These are phyloP conservation scores for Ophiostoma sp. DNA, from an alignment of 2,329 filamentous ascomycete genomes.

Conservation along the genomic window DNA sequence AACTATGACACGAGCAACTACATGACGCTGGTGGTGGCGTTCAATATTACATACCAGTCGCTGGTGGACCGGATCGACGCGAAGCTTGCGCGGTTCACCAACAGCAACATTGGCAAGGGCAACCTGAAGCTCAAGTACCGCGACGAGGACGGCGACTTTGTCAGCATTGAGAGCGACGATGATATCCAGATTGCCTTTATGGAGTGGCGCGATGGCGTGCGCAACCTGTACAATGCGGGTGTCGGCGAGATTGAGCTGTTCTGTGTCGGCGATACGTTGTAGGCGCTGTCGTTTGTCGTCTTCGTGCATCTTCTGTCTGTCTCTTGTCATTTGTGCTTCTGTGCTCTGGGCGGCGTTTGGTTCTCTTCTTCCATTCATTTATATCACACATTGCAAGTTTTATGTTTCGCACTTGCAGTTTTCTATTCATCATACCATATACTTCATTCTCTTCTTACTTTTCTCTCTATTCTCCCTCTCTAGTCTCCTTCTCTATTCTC, in stretches of 20 bases:
- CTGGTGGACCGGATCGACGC: conserved; percentile 93
- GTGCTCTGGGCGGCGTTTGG: not conserved
- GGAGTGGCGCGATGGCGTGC: conserved; percentile 74
- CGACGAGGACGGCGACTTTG: conserved; percentile 87
- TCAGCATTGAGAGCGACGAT: conserved; percentile 91
- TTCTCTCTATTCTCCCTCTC: not conserved
- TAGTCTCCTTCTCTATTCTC: not conserved
- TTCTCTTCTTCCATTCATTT: conserved; percentile 10
- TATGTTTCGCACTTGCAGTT: conserved; percentile 9
- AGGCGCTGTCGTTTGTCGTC: not conserved
- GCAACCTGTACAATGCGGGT: conserved; percentile 55
- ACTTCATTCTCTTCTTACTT: not conserved
- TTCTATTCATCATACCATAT: conserved; percentile 1
- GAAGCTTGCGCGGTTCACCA: conserved; percentile 82
- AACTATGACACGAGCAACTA: conserved; percentile 82
- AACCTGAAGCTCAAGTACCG: conserved; percentile 82
- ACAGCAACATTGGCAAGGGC: conserved; percentile 73
- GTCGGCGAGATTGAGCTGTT: conserved; percentile 88
- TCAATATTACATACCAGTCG: conserved; percentile 90
- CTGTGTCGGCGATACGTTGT: conserved; percentile 51
- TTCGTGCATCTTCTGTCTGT: not conserved
- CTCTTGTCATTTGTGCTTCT: not conserved
- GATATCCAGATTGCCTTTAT: conserved; percentile 94
- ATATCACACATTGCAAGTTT: conserved; percentile 3
- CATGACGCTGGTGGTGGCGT: conserved; percentile 90